Base-by-base conservation (phyloP, 23 red algal species). In the Cyanidiococcus yangmingshanensis region DNA sequence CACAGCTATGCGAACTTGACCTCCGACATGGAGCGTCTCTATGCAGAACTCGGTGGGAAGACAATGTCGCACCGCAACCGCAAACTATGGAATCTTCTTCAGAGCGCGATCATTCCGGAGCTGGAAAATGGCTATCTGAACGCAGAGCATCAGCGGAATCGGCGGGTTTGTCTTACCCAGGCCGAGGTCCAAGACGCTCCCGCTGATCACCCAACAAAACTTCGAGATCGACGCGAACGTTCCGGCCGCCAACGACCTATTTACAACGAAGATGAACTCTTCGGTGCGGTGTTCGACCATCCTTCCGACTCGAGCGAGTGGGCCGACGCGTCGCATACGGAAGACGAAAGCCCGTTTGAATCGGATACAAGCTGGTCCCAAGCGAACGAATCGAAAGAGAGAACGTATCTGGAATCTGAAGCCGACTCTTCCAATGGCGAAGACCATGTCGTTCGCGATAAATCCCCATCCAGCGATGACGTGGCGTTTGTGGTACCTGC, bases 261-360 rank as follows among this genome's bases (percentile, higher is more conserved):
- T 27, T 71, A 71, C 63, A 25, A 35, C 63, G 63, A 71, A 35
- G 63, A 71, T 35, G 63, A 71, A 7, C 63, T 71, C 12, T 71
- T 71, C 27, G 63, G 32, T 71, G 63, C n/a, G 16, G 63, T 29
- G 7, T 71, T 71, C 32, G 45, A 7, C 7, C 45, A 54, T 7
- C 7, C 21, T 7, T 15, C 45, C 7, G 45, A 54, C 45, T 54
- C 45, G 45, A 54, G 45, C 45, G 45, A 7, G 21, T 7, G 21
- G 21, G 45, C 12, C 45, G 45, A 7, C 21, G 7, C 12, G 12
- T 54, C 45, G 45, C 7, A 21, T 54, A 54, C 45, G 12, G 7
- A 15, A 7, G 45, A 54, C 45, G 21, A 21, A 7, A 21, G 12
- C 21, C 21, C 45, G 7, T 54, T 54, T 21, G 45, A 54, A 54